A percentile compares a stretch with the other conserved stretches of the same genome.
Conservation (phyloP, 306 rosid genomes). For the Cercis canadensis region DNA sequence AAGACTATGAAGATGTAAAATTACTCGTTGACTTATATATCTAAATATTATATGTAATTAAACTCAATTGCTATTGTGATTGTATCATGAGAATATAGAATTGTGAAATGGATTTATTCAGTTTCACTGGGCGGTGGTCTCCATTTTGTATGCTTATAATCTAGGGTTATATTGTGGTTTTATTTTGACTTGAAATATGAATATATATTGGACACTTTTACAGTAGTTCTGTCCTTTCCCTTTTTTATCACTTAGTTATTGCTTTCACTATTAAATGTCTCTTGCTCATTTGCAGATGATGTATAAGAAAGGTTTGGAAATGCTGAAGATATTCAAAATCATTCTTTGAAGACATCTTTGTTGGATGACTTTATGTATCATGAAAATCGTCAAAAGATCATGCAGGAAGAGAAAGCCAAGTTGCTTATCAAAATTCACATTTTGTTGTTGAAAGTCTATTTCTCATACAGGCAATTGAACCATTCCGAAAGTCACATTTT, state of each 20-base stretch:
- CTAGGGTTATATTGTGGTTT: too few relatives aligned
- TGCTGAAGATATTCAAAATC: conserved; percentile 83
- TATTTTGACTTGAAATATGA: too few relatives aligned
- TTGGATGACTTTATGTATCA: conserved; percentile 88
- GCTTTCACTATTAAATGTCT: conserved; percentile 18
- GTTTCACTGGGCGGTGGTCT: too few relatives aligned
- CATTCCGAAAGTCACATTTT: conserved; percentile 60
- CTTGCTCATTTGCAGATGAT: conserved; percentile 62
- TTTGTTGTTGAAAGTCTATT: conserved; percentile 55
- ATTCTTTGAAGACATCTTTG: conserved; percentile 78
- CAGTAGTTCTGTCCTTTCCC: too few relatives aligned
- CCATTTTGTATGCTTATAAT: too few relatives aligned
- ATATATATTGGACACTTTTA: too few relatives aligned
- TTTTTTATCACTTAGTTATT: not conserved
- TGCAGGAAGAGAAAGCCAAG: conserved; percentile 89
- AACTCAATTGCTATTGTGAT: too few relatives aligned
- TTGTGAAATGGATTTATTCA: too few relatives aligned
- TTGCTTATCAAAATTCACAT: conserved; percentile 52
- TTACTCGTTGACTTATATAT: too few relatives aligned
- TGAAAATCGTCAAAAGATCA: conserved; percentile 89
- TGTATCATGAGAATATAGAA: too few relatives aligned
- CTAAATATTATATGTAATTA: too few relatives aligned
- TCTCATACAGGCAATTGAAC: conserved; percentile 52
- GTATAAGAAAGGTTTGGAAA: conserved; percentile 76
- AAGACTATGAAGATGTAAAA: too few relatives aligned